A percentile compares a stretch with the other conserved stretches of the same genome.
Evolutionary conservation across 495 filamentous ascomycete genomes (phyloP).

Genomic region (Margaritispora aquatica): DNA sequence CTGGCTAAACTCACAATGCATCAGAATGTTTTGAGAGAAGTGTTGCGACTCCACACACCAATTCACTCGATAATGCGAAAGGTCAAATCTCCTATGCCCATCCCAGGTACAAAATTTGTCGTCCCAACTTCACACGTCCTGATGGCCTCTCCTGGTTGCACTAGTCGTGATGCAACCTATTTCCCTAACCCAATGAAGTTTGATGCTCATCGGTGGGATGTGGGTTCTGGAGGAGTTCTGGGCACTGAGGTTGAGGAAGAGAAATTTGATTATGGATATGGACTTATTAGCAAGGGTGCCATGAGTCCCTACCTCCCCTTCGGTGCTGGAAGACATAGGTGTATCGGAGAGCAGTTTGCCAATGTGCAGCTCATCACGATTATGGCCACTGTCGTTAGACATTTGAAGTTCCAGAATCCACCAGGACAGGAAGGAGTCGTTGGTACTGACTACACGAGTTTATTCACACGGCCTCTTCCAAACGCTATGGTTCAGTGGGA

Average conservation of each 20-base stretch:
- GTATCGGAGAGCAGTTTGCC: constrained; percentile 96
- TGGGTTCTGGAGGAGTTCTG: constrained; percentile 29
- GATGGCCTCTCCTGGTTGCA: constrained; percentile 76
- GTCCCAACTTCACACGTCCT: constrained; percentile 72
- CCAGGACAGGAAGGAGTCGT: constrained; percentile 63
- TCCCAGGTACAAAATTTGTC: constrained; percentile 71
- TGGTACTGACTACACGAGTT: constrained; percentile 78
- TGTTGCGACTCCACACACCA: constrained; percentile 70
- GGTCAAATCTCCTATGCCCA: constrained; percentile 71
- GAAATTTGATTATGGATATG: constrained; percentile 88
- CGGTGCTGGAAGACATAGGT: constrained; percentile 87
- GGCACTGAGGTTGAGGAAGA: constrained; percentile 56
- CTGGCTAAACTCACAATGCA: constrained; percentile 65
- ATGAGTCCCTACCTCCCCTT: constrained; percentile 88
- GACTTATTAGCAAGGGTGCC: constrained; percentile 83
- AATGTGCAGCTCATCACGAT: constrained; percentile 88
- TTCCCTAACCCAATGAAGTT: constrained; percentile 77
- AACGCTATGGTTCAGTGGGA: constrained; percentile 64
- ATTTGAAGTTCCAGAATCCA: constrained; percentile 67
- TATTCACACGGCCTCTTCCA: constrained; percentile 56
- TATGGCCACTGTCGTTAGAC: constrained; percentile 66
- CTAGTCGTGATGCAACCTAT: constrained; percentile 57
- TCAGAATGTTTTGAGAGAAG: constrained; percentile 70
- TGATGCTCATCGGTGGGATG: constrained; percentile 88
- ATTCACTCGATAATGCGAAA: constrained; percentile 84